phyloP scores from a whole-genome alignment of 202 grass and related monocot species.

The Setaria italica region DNA sequence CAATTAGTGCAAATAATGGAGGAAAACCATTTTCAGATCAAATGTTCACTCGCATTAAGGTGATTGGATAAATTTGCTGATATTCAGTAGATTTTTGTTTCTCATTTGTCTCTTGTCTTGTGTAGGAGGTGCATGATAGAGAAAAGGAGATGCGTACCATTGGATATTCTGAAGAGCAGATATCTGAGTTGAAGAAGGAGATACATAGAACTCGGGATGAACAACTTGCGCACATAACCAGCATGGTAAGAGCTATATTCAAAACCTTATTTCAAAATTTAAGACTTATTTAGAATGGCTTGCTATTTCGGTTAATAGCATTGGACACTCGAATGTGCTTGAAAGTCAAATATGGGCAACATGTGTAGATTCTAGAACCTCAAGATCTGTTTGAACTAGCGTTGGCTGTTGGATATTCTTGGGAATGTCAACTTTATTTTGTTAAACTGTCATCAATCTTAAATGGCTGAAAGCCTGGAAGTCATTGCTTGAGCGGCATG shows the following conservation, averaged over 20 bases:
- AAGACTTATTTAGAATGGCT: not conserved
- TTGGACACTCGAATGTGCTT: not conserved
- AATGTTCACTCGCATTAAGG: constrained; percentile 85
- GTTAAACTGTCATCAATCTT: not conserved
- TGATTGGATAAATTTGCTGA: constrained; percentile 20
- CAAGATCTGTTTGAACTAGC: not conserved
- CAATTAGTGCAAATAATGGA: constrained; percentile 65
- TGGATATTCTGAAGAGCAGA: constrained; percentile 80
- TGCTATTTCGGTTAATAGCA: not conserved
- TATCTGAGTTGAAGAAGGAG: constrained; percentile 73
- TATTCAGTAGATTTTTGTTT: not conserved
- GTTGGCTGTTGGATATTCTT: not conserved
- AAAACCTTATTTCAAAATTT: not conserved
- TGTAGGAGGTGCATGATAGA: constrained; percentile 71
- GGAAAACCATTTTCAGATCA: constrained; percentile 89
- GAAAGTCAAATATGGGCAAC: not conserved
- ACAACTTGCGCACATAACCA: constrained; percentile 80
- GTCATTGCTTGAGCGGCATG: not conserved
- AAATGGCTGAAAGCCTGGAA: not conserved
- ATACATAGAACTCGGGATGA: constrained; percentile 80
- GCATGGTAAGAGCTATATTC: constrained; percentile 64
- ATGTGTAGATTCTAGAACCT: constrained; percentile 5
- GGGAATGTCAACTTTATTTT: not conserved
- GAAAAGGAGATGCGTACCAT: constrained; percentile 59
- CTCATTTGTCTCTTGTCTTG: constrained; percentile 33